Conservation (phyloP, 805 yeast species). For the Suhomyces faveliae region DNA sequence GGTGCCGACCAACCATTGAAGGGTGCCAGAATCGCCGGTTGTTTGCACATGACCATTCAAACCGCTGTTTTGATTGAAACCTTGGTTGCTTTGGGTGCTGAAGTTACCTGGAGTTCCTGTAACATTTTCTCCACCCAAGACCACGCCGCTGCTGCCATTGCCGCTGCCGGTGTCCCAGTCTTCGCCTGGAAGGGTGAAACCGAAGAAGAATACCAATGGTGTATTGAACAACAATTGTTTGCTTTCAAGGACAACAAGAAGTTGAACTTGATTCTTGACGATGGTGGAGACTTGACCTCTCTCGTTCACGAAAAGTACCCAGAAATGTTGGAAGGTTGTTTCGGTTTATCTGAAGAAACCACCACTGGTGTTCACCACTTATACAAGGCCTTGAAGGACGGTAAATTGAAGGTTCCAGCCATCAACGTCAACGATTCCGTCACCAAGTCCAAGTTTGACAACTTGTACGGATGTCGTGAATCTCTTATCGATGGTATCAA, state of each 20-base stretch:
- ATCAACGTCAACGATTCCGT: constrained; percentile 98
- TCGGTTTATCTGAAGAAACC: constrained; percentile 97
- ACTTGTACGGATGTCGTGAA: constrained; percentile 99
- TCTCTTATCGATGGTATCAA: constrained; percentile 97
- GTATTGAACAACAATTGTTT: constrained; percentile 98
- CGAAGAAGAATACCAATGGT: constrained; percentile 99
- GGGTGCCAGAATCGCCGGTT: constrained; percentile 99
- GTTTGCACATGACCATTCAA: constrained; percentile 99
- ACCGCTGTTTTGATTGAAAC: constrained; percentile 99
- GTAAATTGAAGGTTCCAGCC: constrained; percentile 93
- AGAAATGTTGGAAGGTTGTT: constrained; percentile 93
- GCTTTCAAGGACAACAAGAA: constrained; percentile 95
- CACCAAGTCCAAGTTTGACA: constrained; percentile 98
- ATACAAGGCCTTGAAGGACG: constrained; percentile 91
- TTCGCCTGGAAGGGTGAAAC: constrained; percentile 99
- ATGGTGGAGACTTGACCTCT: constrained; percentile 98
- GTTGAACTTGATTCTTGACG: constrained; percentile 96
- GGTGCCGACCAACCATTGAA: constrained; percentile 90
- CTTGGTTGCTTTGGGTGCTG: constrained; percentile 95
- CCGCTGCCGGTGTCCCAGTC: constrained; percentile 98
- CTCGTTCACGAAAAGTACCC: constrained; percentile 97
- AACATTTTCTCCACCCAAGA: constrained; percentile 99
- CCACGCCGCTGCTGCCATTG: constrained; percentile 99
- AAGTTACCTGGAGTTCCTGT: constrained; percentile 99
- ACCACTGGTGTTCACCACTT: constrained; percentile 99